Evolutionary conservation across 2,329 filamentous ascomycete genomes (phyloP).

Genomic region (Neophaeococcomyces mojaviensis): DNA sequence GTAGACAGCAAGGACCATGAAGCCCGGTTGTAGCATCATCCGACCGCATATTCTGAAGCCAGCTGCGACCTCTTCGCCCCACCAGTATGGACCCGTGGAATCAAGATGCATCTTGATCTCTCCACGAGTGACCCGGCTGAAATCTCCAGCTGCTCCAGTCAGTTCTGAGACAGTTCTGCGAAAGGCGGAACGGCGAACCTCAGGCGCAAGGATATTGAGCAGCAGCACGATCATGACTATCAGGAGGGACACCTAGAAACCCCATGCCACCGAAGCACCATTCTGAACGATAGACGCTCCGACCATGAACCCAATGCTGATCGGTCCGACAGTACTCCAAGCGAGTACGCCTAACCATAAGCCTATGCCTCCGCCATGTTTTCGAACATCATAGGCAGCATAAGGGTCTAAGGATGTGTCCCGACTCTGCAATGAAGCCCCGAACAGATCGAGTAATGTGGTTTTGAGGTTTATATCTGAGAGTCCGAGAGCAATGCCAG

Average conservation of each 20-base stretch:
- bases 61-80: constrained; percentile 68
- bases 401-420: constrained; percentile 67
- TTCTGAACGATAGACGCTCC: constrained; percentile 63
- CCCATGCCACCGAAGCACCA: constrained; percentile 58
- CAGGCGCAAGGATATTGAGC: constrained; percentile 63
- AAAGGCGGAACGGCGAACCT: constrained; percentile 62
- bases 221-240: constrained; percentile 58
- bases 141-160: constrained; percentile 18
- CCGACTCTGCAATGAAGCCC: constrained; percentile 64
- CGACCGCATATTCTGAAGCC: constrained; percentile 58
- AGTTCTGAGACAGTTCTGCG: constrained; percentile 62
- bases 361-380: constrained; percentile 70
- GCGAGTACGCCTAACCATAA: constrained; percentile 74
- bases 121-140: constrained; percentile 54
- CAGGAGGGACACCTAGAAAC: constrained; percentile 66
- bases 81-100: constrained; percentile 65
- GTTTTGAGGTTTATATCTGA: constrained; percentile 70
- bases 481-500: constrained; percentile 64
- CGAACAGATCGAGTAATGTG: constrained; percentile 66
- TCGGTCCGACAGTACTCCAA: constrained; percentile 66
- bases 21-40: constrained; percentile 69
- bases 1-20: constrained; percentile 65
- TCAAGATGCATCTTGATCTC: constrained; percentile 71
- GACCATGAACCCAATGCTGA: constrained; percentile 63
- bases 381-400: constrained; percentile 58